Conservation (phyloP, 1,284 basidiomycete species). For the Boletus calvinii region DNA sequence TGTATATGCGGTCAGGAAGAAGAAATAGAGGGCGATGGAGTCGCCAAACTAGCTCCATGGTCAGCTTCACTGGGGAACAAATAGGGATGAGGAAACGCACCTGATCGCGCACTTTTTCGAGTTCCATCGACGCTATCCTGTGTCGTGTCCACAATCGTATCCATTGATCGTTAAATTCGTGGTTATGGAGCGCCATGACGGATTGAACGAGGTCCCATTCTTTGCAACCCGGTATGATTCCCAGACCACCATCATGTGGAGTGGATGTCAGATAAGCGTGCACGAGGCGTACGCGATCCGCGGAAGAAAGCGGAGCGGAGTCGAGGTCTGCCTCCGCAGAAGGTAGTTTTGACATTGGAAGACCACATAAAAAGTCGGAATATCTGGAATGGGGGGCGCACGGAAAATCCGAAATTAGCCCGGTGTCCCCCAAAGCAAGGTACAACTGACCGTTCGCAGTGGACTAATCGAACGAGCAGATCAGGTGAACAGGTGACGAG, state of each 20-base stretch:
- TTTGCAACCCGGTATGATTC: constrained; percentile 66
- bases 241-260: constrained; percentile 72
- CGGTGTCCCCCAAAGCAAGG: not conserved
- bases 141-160: constrained; percentile 33
- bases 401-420: not conserved
- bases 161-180: constrained; percentile 63
- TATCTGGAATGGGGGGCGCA: constrained; percentile 39
- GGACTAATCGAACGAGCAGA: constrained; percentile 64
- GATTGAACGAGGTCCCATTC: constrained; percentile 80
- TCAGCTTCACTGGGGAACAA: not conserved
- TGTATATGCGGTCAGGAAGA: constrained; percentile 84
- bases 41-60: constrained; percentile 71
- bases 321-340: constrained; percentile 42
- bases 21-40: constrained; percentile 87
- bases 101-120: constrained; percentile 42
- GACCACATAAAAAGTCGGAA: constrained; percentile 62
- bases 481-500: constrained; percentile 73
- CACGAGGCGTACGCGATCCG: constrained; percentile 79
- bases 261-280: constrained; percentile 74
- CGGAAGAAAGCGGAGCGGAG: constrained; percentile 52
- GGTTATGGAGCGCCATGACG: constrained; percentile 83
- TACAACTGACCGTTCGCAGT: constrained; percentile 68
- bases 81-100: constrained; percentile 20
- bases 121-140: constrained; percentile 33
- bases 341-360: constrained; percentile 52